Base-by-base conservation (phyloP, 139 green algal species). In the Zygnema circumcarinatum region DNA sequence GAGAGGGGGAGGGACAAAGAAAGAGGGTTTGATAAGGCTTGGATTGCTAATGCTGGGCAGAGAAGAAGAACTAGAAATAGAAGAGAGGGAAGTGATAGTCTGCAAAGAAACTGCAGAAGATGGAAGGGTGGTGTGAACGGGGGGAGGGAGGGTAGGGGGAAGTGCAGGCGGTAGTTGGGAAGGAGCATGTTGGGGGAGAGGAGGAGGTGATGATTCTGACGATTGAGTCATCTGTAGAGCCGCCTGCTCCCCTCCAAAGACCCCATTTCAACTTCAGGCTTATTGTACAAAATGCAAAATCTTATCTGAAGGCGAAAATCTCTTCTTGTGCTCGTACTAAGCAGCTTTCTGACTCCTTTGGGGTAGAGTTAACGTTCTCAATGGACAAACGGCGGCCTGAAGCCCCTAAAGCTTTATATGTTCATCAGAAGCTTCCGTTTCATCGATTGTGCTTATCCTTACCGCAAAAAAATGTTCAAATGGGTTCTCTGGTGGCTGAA, bases 1-100 rank as follows among this genome's bases (percentile, higher is more conserved):
- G 76, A 54, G 76, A 7, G 36, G 76, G 22, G 33, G 76, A 47
- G 33, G 76, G 33, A 54, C 11, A 21, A 83, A 83, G 76, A 83
- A 83, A 21, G 76, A 41, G 31, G 76, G 76, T 11, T 79, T 83
- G 20, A 41, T 11, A 41, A 78, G 69, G 7, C 33, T 83, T 3
- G 35, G 11, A 75, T 47, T 47, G 76, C 7, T 11, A 67, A 20
- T 83, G 76, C 39, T 41, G 76, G 36, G 20, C 3, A 52, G 73
- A 25, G 47, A 80, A 25, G 73, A 32, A 22, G 32, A 21, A 21
- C 21, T 38, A 25, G 73, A 80, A 25, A 33, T 32, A 33, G 21
- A 32, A 21, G 21, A 80, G 38, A 72, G 56, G 29, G 29, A 35
- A 29, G 56, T 72, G 29, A 29, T 29, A 72, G 56, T 29, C 56